Conservation (phyloP, 108 stramenopile species). For the Parietichytrium sp. region DNA sequence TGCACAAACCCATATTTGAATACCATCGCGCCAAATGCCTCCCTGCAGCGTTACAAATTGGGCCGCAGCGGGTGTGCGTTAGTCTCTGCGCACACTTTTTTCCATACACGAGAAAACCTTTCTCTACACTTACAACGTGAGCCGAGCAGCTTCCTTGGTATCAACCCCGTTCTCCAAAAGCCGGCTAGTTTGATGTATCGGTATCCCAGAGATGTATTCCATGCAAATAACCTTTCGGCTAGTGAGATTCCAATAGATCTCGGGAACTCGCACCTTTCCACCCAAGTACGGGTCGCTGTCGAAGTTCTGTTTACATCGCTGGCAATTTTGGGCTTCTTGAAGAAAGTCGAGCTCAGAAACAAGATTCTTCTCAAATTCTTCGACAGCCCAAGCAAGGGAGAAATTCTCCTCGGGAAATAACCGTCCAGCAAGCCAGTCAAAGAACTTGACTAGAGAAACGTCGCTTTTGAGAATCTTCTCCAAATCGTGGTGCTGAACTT, state of each 20-base stretch:
- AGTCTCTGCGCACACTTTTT: no score
- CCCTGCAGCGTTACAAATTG: no score
- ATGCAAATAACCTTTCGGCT: background rate
- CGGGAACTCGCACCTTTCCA: background rate
- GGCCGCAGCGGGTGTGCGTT: no score
- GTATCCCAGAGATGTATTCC: constrained; percentile 32
- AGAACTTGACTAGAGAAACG: background rate
- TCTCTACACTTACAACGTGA: no score
- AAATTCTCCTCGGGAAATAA: background rate
- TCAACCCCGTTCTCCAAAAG: background rate
- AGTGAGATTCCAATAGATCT: background rate
- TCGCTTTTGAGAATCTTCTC: background rate
- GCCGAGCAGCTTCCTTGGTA: background rate
- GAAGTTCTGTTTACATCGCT: background rate
- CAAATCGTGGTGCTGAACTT: constrained; percentile 40
- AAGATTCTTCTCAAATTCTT: constrained; percentile 38
- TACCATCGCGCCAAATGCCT: constrained; percentile 17
- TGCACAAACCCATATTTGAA: constrained; percentile 36
- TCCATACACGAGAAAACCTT: no score
- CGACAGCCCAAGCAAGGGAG: constrained; percentile 9
- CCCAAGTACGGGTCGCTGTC: background rate
- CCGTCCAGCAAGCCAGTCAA: background rate
- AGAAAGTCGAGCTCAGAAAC: constrained; percentile 36
- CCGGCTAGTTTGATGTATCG: background rate
- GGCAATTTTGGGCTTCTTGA: constrained; percentile 32